phyloP scores from a whole-genome alignment of 106 monocot genomes.

The Alisma plantagoaquatica region DNA sequence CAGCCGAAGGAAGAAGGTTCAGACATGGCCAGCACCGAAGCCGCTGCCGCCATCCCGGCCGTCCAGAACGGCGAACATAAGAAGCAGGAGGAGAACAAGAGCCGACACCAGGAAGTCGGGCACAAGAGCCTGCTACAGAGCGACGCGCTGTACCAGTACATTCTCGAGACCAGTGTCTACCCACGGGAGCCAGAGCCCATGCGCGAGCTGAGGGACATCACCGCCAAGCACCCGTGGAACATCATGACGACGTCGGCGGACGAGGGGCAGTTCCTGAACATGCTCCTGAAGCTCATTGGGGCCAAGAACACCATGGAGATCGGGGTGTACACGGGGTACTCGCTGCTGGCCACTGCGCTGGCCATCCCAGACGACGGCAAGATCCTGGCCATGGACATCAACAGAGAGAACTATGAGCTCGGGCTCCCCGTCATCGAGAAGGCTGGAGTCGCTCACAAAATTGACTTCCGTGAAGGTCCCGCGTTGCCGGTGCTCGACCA shows the following conservation, averaged over 20 bases:
- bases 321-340: constrained; percentile 59
- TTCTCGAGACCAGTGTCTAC: constrained; percentile 67
- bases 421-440: constrained; percentile 66
- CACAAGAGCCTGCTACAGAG: constrained; percentile 72
- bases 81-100: constrained; percentile 9
- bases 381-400: constrained; percentile 74
- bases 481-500: constrained; percentile 52
- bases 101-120: constrained; percentile 50
- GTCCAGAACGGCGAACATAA: background rate
- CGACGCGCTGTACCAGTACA: constrained; percentile 68
- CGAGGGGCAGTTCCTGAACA: constrained; percentile 53
- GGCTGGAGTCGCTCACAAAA: constrained; percentile 75
- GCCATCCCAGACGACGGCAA: constrained; percentile 51
- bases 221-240: constrained; percentile 65
- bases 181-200: constrained; percentile 54
- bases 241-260: constrained; percentile 56
- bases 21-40: constrained; percentile 5
- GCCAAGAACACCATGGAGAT: constrained; percentile 32
- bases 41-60: background rate
- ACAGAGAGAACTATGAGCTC: constrained; percentile 60
- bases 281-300: constrained; percentile 49
- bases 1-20: too few species aligned
- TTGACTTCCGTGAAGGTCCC: constrained; percentile 79
- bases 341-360: constrained; percentile 57
- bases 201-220: constrained; percentile 58